Evolutionary conservation across 371 early-diverging fungal species (phyloP).

Genomic region (Fennellomyces sp.): DNA sequence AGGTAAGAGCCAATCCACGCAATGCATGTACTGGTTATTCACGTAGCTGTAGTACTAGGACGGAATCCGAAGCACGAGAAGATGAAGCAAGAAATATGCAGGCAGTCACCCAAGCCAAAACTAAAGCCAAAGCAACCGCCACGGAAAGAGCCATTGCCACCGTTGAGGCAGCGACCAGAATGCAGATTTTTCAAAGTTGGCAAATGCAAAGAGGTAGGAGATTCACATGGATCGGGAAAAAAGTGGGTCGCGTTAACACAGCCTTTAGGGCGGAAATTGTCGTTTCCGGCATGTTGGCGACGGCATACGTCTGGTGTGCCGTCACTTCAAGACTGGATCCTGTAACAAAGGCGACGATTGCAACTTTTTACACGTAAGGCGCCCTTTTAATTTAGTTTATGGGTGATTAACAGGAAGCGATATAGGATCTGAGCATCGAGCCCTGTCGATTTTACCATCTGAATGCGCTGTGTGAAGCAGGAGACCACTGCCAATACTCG

Average conservation of each 20-base stretch:
- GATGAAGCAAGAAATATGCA: background rate
- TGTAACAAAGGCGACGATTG: conserved; percentile 26
- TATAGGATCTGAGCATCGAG: conserved; percentile 31
- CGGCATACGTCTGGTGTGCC: conserved; percentile 17
- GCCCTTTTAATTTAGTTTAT: background rate
- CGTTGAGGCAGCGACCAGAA: background rate
- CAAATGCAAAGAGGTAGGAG: conserved; percentile 2
- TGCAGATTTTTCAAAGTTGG: background rate
- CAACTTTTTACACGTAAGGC: conserved; percentile 29
- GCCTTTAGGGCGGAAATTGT: conserved; percentile 21
- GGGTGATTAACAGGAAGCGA: background rate
- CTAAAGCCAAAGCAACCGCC: background rate
- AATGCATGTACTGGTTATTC: background rate
- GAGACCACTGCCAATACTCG: conserved; percentile 28
- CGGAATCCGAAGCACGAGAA: background rate
- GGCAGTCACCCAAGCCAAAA: background rate
- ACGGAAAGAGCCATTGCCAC: background rate
- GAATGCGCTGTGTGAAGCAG: conserved; percentile 22
- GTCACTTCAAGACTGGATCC: conserved; percentile 27
- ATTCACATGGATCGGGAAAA: background rate
- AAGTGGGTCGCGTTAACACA: background rate
- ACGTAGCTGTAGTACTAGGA: background rate
- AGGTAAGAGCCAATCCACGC: background rate
- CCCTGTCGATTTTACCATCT: conserved; percentile 44
- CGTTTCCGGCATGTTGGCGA: conserved; percentile 24